Evolutionary conservation across 2,329 filamentous ascomycete species (phyloP), one percentile per base, ranked within the genome.

Genomic region (Talaromyces sp.): DNA sequence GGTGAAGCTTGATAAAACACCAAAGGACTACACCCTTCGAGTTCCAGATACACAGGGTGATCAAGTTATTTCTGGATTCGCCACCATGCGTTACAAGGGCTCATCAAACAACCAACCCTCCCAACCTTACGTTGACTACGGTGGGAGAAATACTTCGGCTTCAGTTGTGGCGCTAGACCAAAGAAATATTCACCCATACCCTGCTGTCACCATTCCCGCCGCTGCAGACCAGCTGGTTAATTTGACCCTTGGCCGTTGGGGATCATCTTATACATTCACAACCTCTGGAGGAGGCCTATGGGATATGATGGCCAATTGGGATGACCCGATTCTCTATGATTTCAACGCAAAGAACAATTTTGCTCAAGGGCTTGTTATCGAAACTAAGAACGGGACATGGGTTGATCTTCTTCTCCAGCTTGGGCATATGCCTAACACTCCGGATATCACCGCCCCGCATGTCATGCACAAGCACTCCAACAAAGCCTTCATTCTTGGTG

Each of bases 391-490:
- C 53, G 63, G 70, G 57, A 75, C 77, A 2, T 85, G 82, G 82
- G 73, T 85, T 4, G 83, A 86, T 60, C 64, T 84, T 9, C 45
- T 59, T 8, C 48, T 59, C 6, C 46, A 49, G 17, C 27, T 49
- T 4, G 46, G 46, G n/a, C 51, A 56, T 20, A 30, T 59, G 6
- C 73, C 83, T 54, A 63, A 69, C 27, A 58, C 54, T 0, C 72
- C 36, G 3, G 35, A 40, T 19, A 32, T 77, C 2, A 80, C 83
- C 62, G 81, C 79, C 4, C 70, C 79, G 1, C 85, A 87, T 55
- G 81, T 83, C 0, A 82, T 87, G 51, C 85, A 87, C 74, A 86
- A 86, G 73, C 85, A 87, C 69, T 79, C 80, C 39, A 83, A 80
- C 63, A 84, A 83, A 66, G 83, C 80, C 67, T 86, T 33, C 24